Evolutionary conservation across 148 eudicot species (phyloP), one percentile per base, ranked within the genome.

Genomic region (Rhododendron williamsianum): DNA sequence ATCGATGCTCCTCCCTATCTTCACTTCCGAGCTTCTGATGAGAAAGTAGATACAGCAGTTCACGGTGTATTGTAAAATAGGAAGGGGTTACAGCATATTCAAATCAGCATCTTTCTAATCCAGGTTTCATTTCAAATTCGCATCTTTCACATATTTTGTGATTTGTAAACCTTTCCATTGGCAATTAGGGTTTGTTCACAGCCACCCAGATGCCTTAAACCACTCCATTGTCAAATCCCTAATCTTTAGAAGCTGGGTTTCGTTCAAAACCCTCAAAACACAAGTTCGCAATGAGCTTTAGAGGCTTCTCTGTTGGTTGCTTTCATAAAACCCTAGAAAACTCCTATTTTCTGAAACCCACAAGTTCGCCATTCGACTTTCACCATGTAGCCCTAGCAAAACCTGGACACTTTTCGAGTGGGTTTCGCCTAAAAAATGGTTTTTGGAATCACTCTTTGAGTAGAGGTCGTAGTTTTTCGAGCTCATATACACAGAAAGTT

Each of bases 131-230:
- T n/a, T 82, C 58, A 69, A 81, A n/a, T 27, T 81, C 27, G 5
- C 54, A 54, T 67, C 25, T 33, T 54, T 16, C 21, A 25, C 63
- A 9, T 35, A 1, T 54, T 18, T 43, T 52, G 25, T 49, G 25
- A 46, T 79, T 74, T n/a, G 65, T 58, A 58, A 10, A 25, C 91
- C 63, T 90, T 95, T 58, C 94, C 95, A 8, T 88, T 92, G 77
- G 93, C 93, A 45, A 65, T 91, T 16, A 89, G 91, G 87, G 88
- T 89, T 19, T 92, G 95, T 82, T 87, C 93, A 51, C 87, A 86
- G 78, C 86, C 92, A 45, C 56, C 89, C 63, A 84, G 60, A 80
- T 89, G 86, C 83, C 84, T 88, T 33, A 89, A 81, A 49, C 81
- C 86, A 30, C 65, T 86, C 45, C 52, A 85, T 33, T 86, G 56